Evolutionary conservation across 805 yeast species (phyloP), one percentile per base, ranked within the genome.

Genomic region (Pichia exigua): DNA sequence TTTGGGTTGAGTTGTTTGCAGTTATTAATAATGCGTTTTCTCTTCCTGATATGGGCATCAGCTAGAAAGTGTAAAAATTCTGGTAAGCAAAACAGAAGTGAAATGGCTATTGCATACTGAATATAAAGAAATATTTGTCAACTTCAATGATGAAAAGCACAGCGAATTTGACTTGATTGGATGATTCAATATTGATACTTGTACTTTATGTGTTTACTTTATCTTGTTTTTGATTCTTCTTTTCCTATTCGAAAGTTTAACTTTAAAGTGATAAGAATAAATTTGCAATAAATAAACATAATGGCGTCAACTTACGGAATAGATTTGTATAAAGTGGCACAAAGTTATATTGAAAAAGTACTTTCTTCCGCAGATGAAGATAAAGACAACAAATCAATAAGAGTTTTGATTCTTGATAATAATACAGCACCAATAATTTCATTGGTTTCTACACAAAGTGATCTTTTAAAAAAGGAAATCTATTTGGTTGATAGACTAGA

Each of bases 361-460:
- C 56, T 69, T 18, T 57, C 57, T 3, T 38, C 28, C 9, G 58
- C 50, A 9, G 55, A 47, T 17, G 53, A 59, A 42, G n/a, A 32
- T 4, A 22, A 15, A 8, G 52, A 49, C 38, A 49, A 55, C 4
- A 61, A 50, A 32, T 66, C 76, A 55, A 82, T 91, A 53, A 81
- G 81, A 57, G 95, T 91, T 28, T 73, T 94, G 39, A 73, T 94
- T 41, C 75, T 94, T 51, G 99, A 94, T 63, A 72, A 77, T 47
- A 74, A 75, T 57, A 92, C 99, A 2, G 87, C 95, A 7, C 76
- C 90, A 0, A 81, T 90, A 24, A 79, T 94, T 22, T 89, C 97
- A n/a, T 75, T 94, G 78, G 82, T 86, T 59, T 80, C 95, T 28
- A 86, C 97, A 2, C 99, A 94, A 65, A 83, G 95, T 3, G 86